A percentile compares a stretch with the other conserved stretches of the same genome.
phyloP scores from a whole-genome alignment of 2,329 filamentous ascomycete genomes.

The Ophiocordyceps camponoti-rufipedis region DNA sequence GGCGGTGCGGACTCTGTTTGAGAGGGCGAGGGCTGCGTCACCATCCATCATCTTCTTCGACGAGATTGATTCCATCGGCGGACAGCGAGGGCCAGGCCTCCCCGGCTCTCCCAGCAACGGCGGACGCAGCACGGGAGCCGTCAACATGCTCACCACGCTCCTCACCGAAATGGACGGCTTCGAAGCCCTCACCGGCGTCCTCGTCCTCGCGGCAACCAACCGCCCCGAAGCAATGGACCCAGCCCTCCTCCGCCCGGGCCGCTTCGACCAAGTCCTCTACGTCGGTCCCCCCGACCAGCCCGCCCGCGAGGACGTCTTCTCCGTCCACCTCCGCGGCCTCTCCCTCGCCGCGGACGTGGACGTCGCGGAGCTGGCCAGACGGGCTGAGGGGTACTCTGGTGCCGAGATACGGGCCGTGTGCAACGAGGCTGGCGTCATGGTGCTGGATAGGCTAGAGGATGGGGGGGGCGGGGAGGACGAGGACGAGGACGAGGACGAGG shows the following conservation, averaged over 20 bases:
- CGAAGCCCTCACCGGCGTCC: conserved; percentile 62
- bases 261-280: conserved; percentile 73
- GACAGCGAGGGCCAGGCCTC: conserved; percentile 24
- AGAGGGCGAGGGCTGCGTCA: conserved; percentile 65
- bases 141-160: conserved; percentile 78
- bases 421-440: conserved; percentile 23
- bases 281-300: conserved; percentile 61
- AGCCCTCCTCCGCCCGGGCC: conserved; percentile 67
- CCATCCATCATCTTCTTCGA: conserved; percentile 96
- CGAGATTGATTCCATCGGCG: conserved; percentile 78
- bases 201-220: conserved; percentile 84
- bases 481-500: no score
- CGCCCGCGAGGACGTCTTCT: conserved; percentile 61
- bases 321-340: conserved; percentile 44
- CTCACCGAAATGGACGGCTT: conserved; percentile 95
- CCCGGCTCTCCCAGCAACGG: conserved; percentile 21
- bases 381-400: conserved; percentile 65
- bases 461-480: conserved; percentile 7
- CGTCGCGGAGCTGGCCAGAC: conserved; percentile 38
- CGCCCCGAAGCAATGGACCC: conserved; percentile 72
- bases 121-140: conserved; percentile 23
- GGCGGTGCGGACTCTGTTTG: conserved; percentile 68
- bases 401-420: conserved; percentile 54
- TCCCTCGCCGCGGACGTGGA: conserved; percentile 46
- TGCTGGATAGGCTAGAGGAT: conserved; percentile 17